These are phyloP conservation scores for Lepidopterella palustris DNA, from an alignment of 495 filamentous ascomycete species.

Conservation along the genomic window DNA sequence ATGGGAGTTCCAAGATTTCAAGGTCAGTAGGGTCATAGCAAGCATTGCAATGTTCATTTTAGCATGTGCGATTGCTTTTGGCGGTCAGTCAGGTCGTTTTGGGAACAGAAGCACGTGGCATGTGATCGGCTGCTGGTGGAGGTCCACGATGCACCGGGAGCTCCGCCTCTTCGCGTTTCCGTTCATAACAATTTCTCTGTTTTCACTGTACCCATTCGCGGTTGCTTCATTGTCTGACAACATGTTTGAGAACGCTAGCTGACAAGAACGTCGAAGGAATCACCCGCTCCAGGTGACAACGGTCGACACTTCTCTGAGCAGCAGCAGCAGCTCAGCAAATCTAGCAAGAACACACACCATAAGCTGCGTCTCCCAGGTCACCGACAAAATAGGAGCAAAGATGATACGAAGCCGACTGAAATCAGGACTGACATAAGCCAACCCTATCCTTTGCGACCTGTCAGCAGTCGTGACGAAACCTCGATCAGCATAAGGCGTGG, in stretches of 20 bases:
- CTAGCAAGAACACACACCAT: constrained; percentile 44
- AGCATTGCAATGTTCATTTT: neutral
- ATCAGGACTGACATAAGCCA: constrained; percentile 23
- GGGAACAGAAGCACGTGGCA: neutral
- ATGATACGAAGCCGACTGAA: constrained; percentile 51
- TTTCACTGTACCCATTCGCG: neutral
- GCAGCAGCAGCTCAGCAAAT: constrained; percentile 24
- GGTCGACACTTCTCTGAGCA: constrained; percentile 21
- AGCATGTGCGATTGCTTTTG: neutral
- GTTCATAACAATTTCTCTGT: neutral
- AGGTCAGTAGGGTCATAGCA: constrained; percentile 47
- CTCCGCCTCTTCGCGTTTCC: neutral
- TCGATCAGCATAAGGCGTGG: constrained; percentile 45
- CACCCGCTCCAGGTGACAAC: constrained; percentile 21
- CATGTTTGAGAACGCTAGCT: neutral
- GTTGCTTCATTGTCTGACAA: neutral
- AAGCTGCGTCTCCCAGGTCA: constrained; percentile 68
- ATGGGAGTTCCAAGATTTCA: constrained; percentile 86
- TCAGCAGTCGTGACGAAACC: constrained; percentile 65
- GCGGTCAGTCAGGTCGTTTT: neutral
- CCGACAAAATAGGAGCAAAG: constrained; percentile 60
- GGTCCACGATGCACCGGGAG: neutral
- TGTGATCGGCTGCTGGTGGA: no score
- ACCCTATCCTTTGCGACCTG: constrained; percentile 43
- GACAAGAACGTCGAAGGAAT: constrained; percentile 17